Evolutionary conservation across 2,329 filamentous ascomycete genomes (phyloP).

Genomic region (Ustulina deusta): DNA sequence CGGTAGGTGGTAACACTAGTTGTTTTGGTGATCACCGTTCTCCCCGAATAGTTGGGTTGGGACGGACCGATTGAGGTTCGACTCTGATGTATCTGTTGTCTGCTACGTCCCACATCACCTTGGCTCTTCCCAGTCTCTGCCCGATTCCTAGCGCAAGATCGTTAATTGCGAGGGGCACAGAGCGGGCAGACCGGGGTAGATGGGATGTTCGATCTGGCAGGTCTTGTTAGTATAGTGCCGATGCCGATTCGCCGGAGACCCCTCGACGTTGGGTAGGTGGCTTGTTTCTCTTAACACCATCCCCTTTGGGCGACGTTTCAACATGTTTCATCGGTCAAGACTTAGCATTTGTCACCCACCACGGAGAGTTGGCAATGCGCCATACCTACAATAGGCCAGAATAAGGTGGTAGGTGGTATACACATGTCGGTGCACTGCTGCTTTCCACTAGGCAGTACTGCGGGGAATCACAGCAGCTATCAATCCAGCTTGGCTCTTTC

Average conservation of each 20-base stretch:
- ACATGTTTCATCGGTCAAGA: constrained; percentile 28
- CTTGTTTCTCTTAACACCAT: constrained; percentile 30
- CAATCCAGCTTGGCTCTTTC: neutral
- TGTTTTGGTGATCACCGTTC: neutral
- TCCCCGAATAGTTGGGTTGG: constrained; percentile 17
- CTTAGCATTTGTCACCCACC: constrained; percentile 14
- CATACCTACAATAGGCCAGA: neutral
- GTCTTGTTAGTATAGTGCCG: constrained; percentile 10
- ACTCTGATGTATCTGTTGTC: neutral
- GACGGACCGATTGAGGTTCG: constrained; percentile 36
- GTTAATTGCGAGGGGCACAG: constrained; percentile 36
- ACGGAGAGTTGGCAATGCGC: neutral
- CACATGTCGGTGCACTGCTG: neutral
- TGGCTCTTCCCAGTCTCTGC: neutral
- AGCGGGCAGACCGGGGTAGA: constrained; percentile 12
- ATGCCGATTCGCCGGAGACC: constrained; percentile 28
- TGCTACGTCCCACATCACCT: neutral
- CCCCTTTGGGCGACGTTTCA: constrained; percentile 33
- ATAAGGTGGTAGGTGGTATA: neutral
- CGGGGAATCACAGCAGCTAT: too few relatives aligned
- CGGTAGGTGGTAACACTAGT: constrained; percentile 17
- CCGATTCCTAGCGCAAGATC: neutral
- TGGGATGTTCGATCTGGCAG: constrained; percentile 34
- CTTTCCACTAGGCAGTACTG: neutral
- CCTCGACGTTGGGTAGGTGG: constrained; percentile 2